These are phyloP conservation scores for Ustilago hordei DNA, from an alignment of 1,284 basidiomycete species.

Conservation along the genomic window DNA sequence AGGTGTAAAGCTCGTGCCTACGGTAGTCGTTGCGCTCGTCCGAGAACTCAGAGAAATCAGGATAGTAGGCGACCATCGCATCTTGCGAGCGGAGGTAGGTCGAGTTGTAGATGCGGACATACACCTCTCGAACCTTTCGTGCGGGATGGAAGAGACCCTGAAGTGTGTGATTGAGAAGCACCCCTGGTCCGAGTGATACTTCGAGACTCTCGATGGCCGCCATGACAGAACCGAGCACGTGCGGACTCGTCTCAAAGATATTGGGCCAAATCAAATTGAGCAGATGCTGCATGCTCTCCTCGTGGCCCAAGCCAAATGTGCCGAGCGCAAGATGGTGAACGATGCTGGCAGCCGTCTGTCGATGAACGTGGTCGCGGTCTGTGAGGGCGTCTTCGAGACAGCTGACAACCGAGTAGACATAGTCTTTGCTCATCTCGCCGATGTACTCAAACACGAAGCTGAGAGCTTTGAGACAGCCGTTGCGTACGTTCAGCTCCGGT, in stretches of 20 bases:
- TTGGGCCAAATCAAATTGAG: conserved; percentile 99
- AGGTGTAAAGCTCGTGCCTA: conserved; percentile 60
- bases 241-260: conserved; percentile 96
- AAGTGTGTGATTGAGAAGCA: conserved; percentile 82
- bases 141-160: conserved; percentile 76
- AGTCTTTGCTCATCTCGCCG: conserved; percentile 99
- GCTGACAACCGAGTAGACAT: conserved; percentile 94
- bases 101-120: conserved; percentile 82
- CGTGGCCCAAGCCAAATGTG: conserved; percentile 94
- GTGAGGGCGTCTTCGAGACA: conserved; percentile 98
- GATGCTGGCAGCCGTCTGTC: conserved; percentile 98
- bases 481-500: conserved; percentile 93
- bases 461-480: conserved; percentile 98
- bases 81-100: conserved; percentile 84
- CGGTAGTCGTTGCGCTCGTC: conserved; percentile 63
- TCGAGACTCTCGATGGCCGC: conserved; percentile 93
- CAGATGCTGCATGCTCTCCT: conserved; percentile 95
- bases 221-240: conserved; percentile 87
- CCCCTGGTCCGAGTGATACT: conserved; percentile 91
- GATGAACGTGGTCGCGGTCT: conserved; percentile 96
- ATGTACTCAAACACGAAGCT: conserved; percentile 99
- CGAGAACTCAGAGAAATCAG: conserved; percentile 70
- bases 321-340: conserved; percentile 98
- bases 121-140: conserved; percentile 89
- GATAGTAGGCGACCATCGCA: conserved; percentile 93